These are phyloP conservation scores for Micractinium sp. DNA, from an alignment of 139 green algal species.

Conservation along the genomic window DNA sequence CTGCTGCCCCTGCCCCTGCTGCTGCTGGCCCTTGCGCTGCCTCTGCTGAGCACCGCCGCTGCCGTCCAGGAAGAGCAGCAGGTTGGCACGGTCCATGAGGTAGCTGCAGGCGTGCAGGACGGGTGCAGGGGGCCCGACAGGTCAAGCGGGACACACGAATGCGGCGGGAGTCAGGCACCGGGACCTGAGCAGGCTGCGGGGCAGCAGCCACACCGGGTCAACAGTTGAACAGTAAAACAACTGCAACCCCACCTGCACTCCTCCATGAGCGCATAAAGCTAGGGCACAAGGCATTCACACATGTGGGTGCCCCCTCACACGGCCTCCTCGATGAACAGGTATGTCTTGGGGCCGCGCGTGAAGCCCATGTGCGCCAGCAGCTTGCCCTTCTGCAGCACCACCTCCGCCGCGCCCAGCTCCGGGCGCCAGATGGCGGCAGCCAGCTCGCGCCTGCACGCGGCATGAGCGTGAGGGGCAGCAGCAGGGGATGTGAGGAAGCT, in stretches of 20 bases:
- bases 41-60: not conserved
- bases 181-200: too few relatives aligned
- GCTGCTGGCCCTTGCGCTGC: not conserved
- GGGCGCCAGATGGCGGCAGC: slow-evolving; percentile 51
- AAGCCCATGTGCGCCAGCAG: slow-evolving; percentile 45
- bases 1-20: not conserved
- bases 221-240: too few relatives aligned
- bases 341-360: slow-evolving; percentile 28
- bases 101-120: slow-evolving; percentile 13
- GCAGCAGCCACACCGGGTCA: too few relatives aligned
- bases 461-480: too few relatives aligned
- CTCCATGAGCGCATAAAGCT: too few relatives aligned
- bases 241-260: too few relatives aligned
- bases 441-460: slow-evolving; percentile 32
- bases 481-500: too few relatives aligned
- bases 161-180: too few relatives aligned
- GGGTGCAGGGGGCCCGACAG: not conserved
- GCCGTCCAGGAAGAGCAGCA: slow-evolving; percentile 47
- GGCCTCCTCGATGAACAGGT: slow-evolving; percentile 44
- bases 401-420: slow-evolving; percentile 39
- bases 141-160: too few relatives aligned
- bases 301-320: slow-evolving; percentile 21
- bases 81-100: slow-evolving; percentile 47
- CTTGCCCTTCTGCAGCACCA: slow-evolving; percentile 45
- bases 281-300: too few relatives aligned